A percentile compares a stretch with the other conserved stretches of the same genome.
Conservation (phyloP, 2,329 filamentous ascomycete species). For the Diaporthe vaccinii region DNA sequence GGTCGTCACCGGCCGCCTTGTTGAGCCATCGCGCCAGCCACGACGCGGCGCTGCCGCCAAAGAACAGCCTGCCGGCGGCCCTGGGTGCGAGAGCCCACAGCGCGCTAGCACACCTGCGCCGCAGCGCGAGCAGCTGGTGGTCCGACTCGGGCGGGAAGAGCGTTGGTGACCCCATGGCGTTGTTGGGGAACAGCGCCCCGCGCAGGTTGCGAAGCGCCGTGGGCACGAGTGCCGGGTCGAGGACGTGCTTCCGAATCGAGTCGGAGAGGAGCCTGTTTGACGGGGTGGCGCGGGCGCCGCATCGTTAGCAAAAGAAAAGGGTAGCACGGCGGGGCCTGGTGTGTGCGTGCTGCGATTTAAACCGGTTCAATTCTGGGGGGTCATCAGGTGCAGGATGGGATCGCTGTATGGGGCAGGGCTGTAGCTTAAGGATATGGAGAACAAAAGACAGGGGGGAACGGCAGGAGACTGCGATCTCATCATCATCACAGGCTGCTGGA, state of each 20-base stretch:
- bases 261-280: constrained; percentile 69
- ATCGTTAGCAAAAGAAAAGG: constrained; percentile 5
- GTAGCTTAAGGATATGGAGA: constrained; percentile 16
- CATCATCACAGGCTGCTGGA: constrained; percentile 44
- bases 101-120: constrained; percentile 75
- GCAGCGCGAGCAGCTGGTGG: constrained; percentile 72
- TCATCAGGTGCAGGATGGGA: neutral
- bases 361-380: neutral
- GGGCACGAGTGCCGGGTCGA: constrained; percentile 76
- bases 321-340: neutral
- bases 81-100: constrained; percentile 64
- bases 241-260: constrained; percentile 67
- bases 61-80: constrained; percentile 64
- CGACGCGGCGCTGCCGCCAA: constrained; percentile 55
- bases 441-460: constrained; percentile 26
- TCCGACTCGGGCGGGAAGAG: constrained; percentile 72
- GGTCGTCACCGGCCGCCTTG: neutral
- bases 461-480: constrained; percentile 21
- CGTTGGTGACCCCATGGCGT: constrained; percentile 76
- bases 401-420: neutral
- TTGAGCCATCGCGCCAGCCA: constrained; percentile 40
- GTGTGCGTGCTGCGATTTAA: neutral
- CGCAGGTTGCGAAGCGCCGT: constrained; percentile 79
- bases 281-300: constrained; percentile 5
- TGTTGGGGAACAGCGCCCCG: constrained; percentile 87